Evolutionary conservation across 2,329 filamentous ascomycete species (phyloP), one percentile per base, ranked within the genome.

Genomic region (Nemania serpens): DNA sequence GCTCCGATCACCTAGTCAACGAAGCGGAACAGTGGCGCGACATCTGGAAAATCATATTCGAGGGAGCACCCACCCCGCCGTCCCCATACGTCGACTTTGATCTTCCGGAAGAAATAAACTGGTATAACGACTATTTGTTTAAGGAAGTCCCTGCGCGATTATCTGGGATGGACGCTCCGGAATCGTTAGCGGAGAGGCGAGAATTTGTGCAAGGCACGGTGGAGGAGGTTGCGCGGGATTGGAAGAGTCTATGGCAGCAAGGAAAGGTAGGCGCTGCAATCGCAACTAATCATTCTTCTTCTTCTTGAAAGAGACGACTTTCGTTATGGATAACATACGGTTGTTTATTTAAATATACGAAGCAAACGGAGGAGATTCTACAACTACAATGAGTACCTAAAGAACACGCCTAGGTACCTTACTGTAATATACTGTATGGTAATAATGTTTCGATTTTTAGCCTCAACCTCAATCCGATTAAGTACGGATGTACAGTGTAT

Each of bases 61-160:
- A 2, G 7, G 11, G 6, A 42, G n/a, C 45, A 17, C 46, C 13
- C n/a, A n/a, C n/a, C 10, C 55, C 37, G 1, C 2, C 3, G 5
- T 57, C 46, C 13, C 36, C 37, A 6, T 51, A 51, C 39, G 17
- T 57, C 13, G 55, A 57, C 10, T 15, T 45, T 2, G 55, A 57
- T 20, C 55, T 57, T 2, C 55, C 55, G 9, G 55, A 57, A 43
- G 55, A 57, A 39, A 13, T 57, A 6, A 57, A 57, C 18, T 45
- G 37, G 46, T 37, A 18, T 1, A 46, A 18, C 9, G 55, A 58
- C 39, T 58, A 51, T 11, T 37, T 51, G 15, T 15, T 51, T 9
- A 46, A 15, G 39, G 5, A 46, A 18, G 36, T 51, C 7, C 41
- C 55, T 18, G 15, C 10, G 11, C 41, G 55, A 37, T 2, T 51